Conservation (phyloP, 441 rosid genomes). For the Omphalea diandra region DNA sequence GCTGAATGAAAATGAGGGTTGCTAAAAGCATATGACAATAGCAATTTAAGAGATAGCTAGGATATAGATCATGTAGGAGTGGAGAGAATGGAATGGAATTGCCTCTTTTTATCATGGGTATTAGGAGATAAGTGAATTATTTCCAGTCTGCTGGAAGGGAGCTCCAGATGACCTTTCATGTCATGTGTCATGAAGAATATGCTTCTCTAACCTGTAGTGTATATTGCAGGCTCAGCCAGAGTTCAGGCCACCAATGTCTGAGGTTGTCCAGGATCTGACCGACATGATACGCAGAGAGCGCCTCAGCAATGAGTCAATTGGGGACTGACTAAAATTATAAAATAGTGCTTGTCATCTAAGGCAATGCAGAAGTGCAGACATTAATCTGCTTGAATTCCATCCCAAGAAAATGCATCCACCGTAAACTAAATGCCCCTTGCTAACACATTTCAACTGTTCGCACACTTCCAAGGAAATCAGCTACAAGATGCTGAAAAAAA, state of each 20-base stretch:
- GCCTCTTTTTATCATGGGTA: not conserved
- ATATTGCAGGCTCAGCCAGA: slow-evolving; percentile 68
- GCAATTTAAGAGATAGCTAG: not conserved
- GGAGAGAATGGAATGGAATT: not conserved
- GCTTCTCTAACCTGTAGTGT: slow-evolving; percentile 1
- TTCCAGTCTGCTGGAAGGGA: not conserved
- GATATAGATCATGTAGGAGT: not conserved
- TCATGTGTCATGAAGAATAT: not conserved
- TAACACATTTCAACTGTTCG: slow-evolving; percentile 19
- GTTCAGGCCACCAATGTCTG: slow-evolving; percentile 87
- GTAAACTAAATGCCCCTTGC: slow-evolving; percentile 18
- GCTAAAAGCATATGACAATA: not conserved
- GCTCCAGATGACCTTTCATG: not conserved
- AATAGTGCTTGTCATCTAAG: slow-evolving; percentile 20
- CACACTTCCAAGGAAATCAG: not conserved
- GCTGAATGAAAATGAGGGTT: not conserved
- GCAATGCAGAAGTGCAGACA: slow-evolving; percentile 21
- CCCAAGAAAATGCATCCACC: slow-evolving; percentile 10
- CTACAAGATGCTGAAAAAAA: slow-evolving; percentile 10
- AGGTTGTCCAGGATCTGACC: slow-evolving; percentile 86
- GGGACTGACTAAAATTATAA: slow-evolving; percentile 28
- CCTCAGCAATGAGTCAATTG: slow-evolving; percentile 42
- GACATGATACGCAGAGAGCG: slow-evolving; percentile 78
- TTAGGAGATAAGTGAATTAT: too few relatives aligned
- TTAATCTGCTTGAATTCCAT: slow-evolving; percentile 12